A percentile compares a stretch with the other conserved stretches of the same genome.
These are phyloP conservation scores for Argentina anserina DNA, from an alignment of 306 rosid species.

Conservation along the genomic window DNA sequence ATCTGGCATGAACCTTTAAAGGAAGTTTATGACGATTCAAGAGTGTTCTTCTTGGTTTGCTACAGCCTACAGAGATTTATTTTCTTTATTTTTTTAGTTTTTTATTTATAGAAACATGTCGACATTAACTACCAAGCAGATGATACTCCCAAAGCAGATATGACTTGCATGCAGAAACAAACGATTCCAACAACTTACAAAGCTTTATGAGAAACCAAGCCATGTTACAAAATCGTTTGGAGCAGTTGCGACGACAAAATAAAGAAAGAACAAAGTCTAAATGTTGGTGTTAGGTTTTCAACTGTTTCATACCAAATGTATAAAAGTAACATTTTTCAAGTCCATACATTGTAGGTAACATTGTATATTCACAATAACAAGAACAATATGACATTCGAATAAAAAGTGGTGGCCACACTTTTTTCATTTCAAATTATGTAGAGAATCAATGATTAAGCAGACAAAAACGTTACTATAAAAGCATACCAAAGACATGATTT, in stretches of 20 bases:
- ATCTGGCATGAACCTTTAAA: neutral
- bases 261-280: neutral
- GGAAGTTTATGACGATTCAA: neutral
- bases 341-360: neutral
- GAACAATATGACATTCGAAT: neutral
- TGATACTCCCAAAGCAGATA: neutral
- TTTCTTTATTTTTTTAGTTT: neutral
- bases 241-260: neutral
- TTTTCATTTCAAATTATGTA: neutral
- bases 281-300: neutral
- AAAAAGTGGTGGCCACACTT: neutral
- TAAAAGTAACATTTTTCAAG: neutral
- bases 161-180: neutral
- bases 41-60: neutral
- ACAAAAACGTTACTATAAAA: neutral
- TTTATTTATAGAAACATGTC: neutral
- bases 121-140: neutral
- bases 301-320: neutral
- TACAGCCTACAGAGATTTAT: neutral
- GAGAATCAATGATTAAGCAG: constrained; percentile 2
- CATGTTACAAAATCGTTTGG: neutral
- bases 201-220: neutral
- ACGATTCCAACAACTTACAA: neutral
- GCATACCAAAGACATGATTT: neutral
- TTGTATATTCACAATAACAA: neutral